Conservation (phyloP, 768 basidiomycete genomes). For the Boletus edulis region DNA sequence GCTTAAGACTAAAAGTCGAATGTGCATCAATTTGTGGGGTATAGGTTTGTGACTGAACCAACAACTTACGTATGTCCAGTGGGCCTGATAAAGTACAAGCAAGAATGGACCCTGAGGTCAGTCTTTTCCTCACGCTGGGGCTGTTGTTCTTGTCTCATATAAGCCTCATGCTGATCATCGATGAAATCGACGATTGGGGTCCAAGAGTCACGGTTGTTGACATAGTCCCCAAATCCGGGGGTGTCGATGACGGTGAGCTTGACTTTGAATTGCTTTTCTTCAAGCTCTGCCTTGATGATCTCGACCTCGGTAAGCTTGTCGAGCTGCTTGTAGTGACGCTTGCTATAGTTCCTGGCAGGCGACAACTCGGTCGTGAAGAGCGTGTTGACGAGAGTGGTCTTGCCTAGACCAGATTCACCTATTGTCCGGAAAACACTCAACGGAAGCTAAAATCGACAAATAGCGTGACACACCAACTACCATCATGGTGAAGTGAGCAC, state of each 20-base stretch:
- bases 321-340: constrained; percentile 91
- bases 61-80: constrained; percentile 91
- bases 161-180: constrained; percentile 92
- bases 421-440: background rate
- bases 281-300: constrained; percentile 98
- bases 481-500: constrained; percentile 99
- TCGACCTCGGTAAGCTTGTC: constrained; percentile 99
- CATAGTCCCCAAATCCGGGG: constrained; percentile 99
- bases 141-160: constrained; percentile 98
- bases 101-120: constrained; percentile 94
- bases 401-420: constrained; percentile 95
- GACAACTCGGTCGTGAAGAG: constrained; percentile 98
- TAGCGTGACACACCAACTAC: constrained; percentile 69
- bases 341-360: constrained; percentile 83
- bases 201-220: constrained; percentile 99
- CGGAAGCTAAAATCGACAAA: background rate
- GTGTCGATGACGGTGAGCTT: constrained; percentile 99
- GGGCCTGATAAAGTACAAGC: constrained; percentile 94
- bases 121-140: constrained; percentile 94
- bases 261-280: constrained; percentile 99
- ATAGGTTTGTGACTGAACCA: background rate
- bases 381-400: constrained; percentile 98
- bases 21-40: background rate
- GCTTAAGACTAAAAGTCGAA: constrained; percentile 63
- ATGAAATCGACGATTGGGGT: constrained; percentile 98